phyloP scores from a whole-genome alignment of 1,284 basidiomycete species.

The Inonotus obliquus region DNA sequence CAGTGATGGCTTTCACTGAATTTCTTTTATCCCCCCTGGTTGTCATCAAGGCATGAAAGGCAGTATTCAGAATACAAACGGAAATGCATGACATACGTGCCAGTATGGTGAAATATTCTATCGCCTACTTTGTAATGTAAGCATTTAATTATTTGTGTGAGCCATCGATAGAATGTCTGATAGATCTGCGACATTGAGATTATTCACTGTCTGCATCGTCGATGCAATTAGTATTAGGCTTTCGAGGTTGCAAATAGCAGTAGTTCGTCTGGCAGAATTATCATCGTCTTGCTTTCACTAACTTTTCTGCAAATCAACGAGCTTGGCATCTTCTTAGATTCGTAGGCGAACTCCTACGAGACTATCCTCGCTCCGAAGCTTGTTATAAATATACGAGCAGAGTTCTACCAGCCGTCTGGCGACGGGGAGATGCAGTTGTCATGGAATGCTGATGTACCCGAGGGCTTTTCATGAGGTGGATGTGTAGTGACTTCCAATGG shows the following conservation, averaged over 20 bases:
- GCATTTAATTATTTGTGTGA: neutral
- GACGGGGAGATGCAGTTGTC: neutral
- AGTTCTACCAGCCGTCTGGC: neutral
- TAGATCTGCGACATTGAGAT: neutral
- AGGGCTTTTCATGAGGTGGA: neutral
- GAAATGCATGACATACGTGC: neutral
- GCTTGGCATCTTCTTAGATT: neutral
- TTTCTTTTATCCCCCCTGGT: constrained; percentile 1
- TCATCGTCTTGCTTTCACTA: neutral
- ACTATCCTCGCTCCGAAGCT: constrained; percentile 14
- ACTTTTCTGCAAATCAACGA: neutral
- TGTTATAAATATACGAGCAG: constrained; percentile 1
- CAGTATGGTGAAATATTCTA: constrained; percentile 4
- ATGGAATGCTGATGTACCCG: neutral
- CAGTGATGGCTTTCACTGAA: neutral
- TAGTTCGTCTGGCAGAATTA: neutral
- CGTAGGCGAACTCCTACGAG: neutral
- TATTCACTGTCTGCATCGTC: constrained; percentile 1
- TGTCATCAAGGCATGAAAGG: neutral
- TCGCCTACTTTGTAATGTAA: constrained; percentile 5
- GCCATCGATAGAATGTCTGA: neutral
- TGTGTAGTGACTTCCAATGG: neutral
- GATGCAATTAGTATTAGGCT: neutral
- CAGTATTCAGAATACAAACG: neutral
- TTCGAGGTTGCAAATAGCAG: neutral